Evolutionary conservation across 1,284 basidiomycete species (phyloP).

Genomic region (Coniferiporia sulphurascens): DNA sequence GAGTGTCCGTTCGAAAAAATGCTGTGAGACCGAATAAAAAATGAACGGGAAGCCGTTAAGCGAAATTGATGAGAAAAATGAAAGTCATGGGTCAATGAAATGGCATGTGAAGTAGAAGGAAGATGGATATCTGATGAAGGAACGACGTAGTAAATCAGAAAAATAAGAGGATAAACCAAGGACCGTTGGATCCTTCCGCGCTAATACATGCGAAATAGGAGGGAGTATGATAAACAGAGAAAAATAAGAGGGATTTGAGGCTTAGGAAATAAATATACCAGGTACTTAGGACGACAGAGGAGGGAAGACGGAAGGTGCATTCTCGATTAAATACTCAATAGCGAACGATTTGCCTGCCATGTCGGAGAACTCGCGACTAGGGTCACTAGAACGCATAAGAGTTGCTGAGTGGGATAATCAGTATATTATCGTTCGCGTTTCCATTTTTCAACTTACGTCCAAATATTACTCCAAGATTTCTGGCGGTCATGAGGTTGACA

Average conservation of each 20-base stretch:
- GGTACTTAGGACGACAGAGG: conserved; percentile 2
- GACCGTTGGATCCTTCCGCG: neutral
- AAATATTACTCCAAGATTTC: conserved; percentile 99
- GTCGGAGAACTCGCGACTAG: conserved; percentile 88
- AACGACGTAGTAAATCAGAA: neutral
- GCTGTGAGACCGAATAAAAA: neutral
- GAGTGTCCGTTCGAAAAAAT: neutral
- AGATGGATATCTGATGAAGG: neutral
- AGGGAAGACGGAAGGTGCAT: conserved; percentile 65
- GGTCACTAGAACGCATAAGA: conserved; percentile 85
- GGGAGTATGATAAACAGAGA: no score
- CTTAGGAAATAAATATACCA: conserved; percentile 9
- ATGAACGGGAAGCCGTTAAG: neutral
- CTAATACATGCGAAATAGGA: neutral
- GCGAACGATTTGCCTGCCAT: conserved; percentile 95
- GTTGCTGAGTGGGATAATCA: conserved; percentile 59
- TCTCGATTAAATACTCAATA: conserved; percentile 89
- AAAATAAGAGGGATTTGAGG: neutral
- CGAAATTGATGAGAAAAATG: neutral
- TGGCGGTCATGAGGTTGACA: conserved; percentile 89
- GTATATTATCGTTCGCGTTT: conserved; percentile 3
- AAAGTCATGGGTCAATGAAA: neutral
- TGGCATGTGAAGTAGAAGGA: neutral
- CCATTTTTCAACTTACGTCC: conserved; percentile 71
- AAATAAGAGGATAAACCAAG: neutral